Base-by-base conservation (phyloP, 2,329 filamentous ascomycete genomes). In the Parasarocladium wereldwijsianum region DNA sequence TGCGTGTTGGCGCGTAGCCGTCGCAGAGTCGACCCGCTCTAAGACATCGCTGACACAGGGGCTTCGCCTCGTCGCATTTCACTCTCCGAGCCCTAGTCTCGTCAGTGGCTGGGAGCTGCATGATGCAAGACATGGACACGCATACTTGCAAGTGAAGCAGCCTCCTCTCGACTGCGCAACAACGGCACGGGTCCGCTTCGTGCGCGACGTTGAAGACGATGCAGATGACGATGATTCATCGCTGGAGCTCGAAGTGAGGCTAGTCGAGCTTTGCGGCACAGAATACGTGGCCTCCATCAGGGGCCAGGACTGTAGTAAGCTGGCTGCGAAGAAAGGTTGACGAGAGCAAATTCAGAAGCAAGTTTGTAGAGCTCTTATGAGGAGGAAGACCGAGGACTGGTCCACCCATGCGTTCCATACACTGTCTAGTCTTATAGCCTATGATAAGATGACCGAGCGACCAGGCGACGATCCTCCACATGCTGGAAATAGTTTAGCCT, bases 31-130 rank as follows among this genome's bases (percentile, higher is more conserved):
- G 24, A 17, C 31, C 31, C 11, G 24, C 24, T 19, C 17, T 8
- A 10, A 33, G 6, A 25, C 31, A 33, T 7, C 31, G 17, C 9
- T 17, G 12, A n/a, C 31, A 33, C 15, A 33, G 24, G 9, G 31
- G 31, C 10, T 24, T 33, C 19, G 15, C 18, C 14, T 33, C 31
- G n/a, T 33, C 31, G 16, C 31, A 33, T 17, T 33, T 33, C 5
- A 33, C 24, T 12, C 31, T 17, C 10, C 31, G 31, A 8, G 31
- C 26, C 18, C 31, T 33, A 6, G 15, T 12, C 3, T 19, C 9
- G 23, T 26, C 29, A 32, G 22, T 17, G 4, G 21, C 4, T 3
- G 17, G n/a, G n/a, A n/a, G 17, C 8, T 10, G 3, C 15, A 20
- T 13, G 11, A n/a, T 8, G 13, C 2, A 8, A 13, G 16, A n/a